Conservation (phyloP, 1,284 basidiomycete species). For the Athelia sp. region DNA sequence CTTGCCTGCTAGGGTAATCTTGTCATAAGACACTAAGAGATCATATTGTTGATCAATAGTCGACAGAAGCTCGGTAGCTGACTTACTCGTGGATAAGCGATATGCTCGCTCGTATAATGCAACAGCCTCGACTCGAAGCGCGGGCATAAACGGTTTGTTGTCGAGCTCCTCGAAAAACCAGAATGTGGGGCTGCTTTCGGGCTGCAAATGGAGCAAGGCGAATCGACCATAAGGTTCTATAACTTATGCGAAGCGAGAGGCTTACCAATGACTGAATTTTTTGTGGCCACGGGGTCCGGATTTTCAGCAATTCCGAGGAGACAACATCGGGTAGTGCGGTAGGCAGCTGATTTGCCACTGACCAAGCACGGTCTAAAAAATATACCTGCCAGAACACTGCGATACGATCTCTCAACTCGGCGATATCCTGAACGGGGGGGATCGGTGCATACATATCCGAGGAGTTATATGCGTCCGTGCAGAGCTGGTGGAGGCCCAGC, state of each 20-base stretch:
- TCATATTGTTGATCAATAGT: conserved; percentile 2
- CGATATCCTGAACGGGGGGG: conserved; percentile 30
- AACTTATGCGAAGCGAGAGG: conserved; percentile 3
- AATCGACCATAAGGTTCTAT: not conserved
- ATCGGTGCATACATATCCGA: conserved; percentile 25
- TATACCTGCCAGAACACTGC: conserved; percentile 59
- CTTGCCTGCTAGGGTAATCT: conserved; percentile 27
- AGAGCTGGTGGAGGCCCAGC: conserved; percentile 45
- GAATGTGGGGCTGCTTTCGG: too few species aligned
- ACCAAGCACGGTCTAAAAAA: conserved; percentile 54
- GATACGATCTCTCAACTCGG: conserved; percentile 43
- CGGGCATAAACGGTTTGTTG: conserved; percentile 19
- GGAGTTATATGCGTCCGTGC: conserved; percentile 13
- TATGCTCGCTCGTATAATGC: conserved; percentile 47
- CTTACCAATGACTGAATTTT: conserved; percentile 18
- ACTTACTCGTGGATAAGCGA: conserved; percentile 37
- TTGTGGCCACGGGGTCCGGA: conserved; percentile 48
- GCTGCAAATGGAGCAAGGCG: too few species aligned
- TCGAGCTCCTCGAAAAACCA: conserved; percentile 4
- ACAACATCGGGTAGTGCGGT: conserved; percentile 48
- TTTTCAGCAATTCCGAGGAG: conserved; percentile 36
- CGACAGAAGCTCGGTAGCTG: conserved; percentile 8
- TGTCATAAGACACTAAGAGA: conserved; percentile 15
- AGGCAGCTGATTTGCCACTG: conserved; percentile 47
- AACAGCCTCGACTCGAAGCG: conserved; percentile 42